These are phyloP conservation scores for Lasiosphaeria ovina DNA, from an alignment of 495 filamentous ascomycete genomes.

Conservation along the genomic window DNA sequence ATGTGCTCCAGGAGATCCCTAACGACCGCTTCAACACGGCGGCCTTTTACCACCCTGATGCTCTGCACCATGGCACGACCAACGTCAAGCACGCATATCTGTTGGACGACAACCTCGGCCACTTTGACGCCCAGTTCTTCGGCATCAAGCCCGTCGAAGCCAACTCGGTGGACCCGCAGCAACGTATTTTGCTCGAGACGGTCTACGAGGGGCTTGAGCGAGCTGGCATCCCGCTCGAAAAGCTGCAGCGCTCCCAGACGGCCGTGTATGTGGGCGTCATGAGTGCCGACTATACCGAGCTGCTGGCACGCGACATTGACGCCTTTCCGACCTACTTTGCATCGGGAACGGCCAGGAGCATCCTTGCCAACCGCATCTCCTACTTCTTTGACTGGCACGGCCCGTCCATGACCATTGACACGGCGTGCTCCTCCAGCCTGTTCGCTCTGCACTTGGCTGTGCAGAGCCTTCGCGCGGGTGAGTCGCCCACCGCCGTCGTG, in stretches of 20 bases:
- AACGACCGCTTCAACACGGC: constrained; percentile 14
- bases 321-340: constrained; percentile 45
- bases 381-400: constrained; percentile 50
- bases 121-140: constrained; percentile 56
- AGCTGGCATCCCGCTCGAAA: constrained; percentile 67
- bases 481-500: constrained; percentile 42
- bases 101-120: constrained; percentile 35
- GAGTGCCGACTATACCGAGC: constrained; percentile 27
- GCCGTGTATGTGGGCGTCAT: constrained; percentile 18
- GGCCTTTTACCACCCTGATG: constrained; percentile 45
- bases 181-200: constrained; percentile 57
- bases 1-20: constrained; percentile 12
- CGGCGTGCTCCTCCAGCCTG: constrained; percentile 56
- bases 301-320: constrained; percentile 10
- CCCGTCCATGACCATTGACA: constrained; percentile 44
- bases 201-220: constrained; percentile 82
- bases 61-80: constrained; percentile 37
- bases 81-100: constrained; percentile 62
- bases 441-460: constrained; percentile 52
- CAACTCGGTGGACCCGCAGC: constrained; percentile 63
- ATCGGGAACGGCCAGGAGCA: constrained; percentile 26
- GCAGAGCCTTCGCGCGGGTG: constrained; percentile 43
- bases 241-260: constrained; percentile 37
- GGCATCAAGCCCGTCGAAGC: constrained; percentile 19
- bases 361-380: constrained; percentile 52